Base-by-base conservation (phyloP, 176 grass and related monocot genomes). In the Aegilops tauschii region DNA sequence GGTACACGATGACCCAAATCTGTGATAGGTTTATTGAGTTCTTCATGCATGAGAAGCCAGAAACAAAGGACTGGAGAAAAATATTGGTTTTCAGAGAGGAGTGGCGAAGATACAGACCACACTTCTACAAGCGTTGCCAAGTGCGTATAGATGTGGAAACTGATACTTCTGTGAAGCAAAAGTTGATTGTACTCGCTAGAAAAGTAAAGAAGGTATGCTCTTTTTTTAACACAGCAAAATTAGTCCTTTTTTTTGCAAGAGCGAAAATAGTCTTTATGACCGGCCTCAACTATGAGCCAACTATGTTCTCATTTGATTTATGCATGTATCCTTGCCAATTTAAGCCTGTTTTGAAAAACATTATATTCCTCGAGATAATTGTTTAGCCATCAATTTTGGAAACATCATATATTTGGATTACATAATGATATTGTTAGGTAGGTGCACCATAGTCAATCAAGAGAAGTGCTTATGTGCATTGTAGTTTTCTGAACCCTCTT, bases 21-120 rank as follows among this genome's bases (percentile, higher is more conserved):
- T 95, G 90, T 81, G 92, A 98, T 78, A 91, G 92, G 66, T 91
- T 94, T 77, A 98, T 98, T 30, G 96, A 94, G 40, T 88, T 91
- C 81, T 98, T 98, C 81, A 94, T 98, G 91, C 61, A 89, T 80
- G 80, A 82, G 69, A 98, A 91, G 81, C 96, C 96, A 36, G 84
- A 92, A 68, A 95, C 93, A 76, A 98, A 94, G 87, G 90, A 98
- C 52, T 98, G 96, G 93, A 95, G 92, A 86, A 98, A 94, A 77
- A 56, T 98, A 76, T 88, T 98, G 58, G 92, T 95, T 49, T 91
- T 90, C 82, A 98, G 96, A 74, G 96, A 95, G 89, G 92, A 98
- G 47, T 98, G 96, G 96, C 82, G 44, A 70, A 98, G 93, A 70
- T 98, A 98, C 54, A 83, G 69, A 47, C 89, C 80, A 10, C 84